These are phyloP conservation scores for Stipa capillata DNA, from an alignment of 176 grass and related monocot genomes.

Conservation along the genomic window DNA sequence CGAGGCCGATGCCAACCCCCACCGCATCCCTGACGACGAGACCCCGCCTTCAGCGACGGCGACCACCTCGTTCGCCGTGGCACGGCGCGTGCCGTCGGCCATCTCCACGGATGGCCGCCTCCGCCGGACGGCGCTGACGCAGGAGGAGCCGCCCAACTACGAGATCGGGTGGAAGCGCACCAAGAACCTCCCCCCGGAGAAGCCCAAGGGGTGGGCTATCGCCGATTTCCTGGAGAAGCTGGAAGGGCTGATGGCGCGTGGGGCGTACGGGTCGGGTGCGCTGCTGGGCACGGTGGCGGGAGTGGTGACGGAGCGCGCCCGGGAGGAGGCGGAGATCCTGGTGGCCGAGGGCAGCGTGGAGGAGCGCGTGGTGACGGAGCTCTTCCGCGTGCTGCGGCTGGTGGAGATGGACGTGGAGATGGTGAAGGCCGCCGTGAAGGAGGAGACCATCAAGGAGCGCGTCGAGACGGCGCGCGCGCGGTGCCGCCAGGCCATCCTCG, in stretches of 20 bases:
- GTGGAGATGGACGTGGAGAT: conserved; percentile 91
- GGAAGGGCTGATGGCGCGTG: conserved; percentile 61
- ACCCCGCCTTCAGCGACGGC: conserved; percentile 25
- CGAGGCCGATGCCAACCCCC: conserved; percentile 15
- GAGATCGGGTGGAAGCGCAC: conserved; percentile 92
- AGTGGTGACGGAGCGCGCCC: conserved; percentile 63
- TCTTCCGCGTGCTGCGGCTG: conserved; percentile 60
- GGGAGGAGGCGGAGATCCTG: conserved; percentile 70
- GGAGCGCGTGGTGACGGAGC: conserved; percentile 64
- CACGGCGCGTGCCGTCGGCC: conserved; percentile 37
- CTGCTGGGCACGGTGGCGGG: conserved; percentile 56
- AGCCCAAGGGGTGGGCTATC: conserved; percentile 72
- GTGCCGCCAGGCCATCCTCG: conserved; percentile 86
- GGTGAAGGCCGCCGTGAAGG: conserved; percentile 87
- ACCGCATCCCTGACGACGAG: conserved; percentile 35
- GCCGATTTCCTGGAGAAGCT: conserved; percentile 81
- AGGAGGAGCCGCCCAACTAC: conserved; percentile 65
- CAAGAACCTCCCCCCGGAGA: conserved; percentile 62
- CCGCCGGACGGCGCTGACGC: conserved; percentile 33
- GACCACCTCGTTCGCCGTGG: conserved; percentile 56
- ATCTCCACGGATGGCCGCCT: conserved; percentile 25
- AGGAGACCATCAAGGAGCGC: conserved; percentile 73
- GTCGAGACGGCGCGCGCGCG: conserved; percentile 66
- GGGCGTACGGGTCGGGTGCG: conserved; percentile 38
- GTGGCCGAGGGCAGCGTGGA: conserved; percentile 58